phyloP scores from a whole-genome alignment of 2,329 filamentous ascomycete genomes.

The Aureobasidium sp. region DNA sequence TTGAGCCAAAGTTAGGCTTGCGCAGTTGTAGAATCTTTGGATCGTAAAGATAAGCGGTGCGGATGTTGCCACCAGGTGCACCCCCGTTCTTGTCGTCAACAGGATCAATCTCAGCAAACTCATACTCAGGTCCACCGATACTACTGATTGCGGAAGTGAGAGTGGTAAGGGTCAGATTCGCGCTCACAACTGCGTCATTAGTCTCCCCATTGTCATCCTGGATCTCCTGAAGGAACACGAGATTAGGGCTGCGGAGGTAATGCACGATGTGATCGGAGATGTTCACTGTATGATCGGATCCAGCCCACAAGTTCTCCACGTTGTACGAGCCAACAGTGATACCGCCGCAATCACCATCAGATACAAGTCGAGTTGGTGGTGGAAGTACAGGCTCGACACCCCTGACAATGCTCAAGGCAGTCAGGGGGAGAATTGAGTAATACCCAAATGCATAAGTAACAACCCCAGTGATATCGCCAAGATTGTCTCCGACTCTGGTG shows the following conservation, averaged over 20 bases:
- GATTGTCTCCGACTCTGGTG: slow-evolving; percentile 57
- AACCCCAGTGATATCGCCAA: slow-evolving; percentile 62
- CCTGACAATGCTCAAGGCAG: slow-evolving; percentile 44
- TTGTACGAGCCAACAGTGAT: slow-evolving; percentile 63
- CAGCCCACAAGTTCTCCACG: slow-evolving; percentile 59
- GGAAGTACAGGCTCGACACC: slow-evolving; percentile 42
- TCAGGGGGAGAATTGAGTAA: slow-evolving; percentile 61
- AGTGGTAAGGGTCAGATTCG: slow-evolving; percentile 53
- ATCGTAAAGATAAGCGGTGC: slow-evolving; percentile 62
- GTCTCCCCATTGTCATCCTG: slow-evolving; percentile 59
- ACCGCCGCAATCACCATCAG: slow-evolving; percentile 50
- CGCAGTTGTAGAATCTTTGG: slow-evolving; percentile 52
- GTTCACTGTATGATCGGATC: slow-evolving; percentile 47
- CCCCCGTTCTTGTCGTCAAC: slow-evolving; percentile 57
- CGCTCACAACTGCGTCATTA: slow-evolving; percentile 51
- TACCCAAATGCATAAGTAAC: slow-evolving; percentile 60
- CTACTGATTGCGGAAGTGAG: slow-evolving; percentile 47
- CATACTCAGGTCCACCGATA: slow-evolving; percentile 45
- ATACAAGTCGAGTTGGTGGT: slow-evolving; percentile 46
- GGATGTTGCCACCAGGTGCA: slow-evolving; percentile 64
- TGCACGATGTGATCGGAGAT: slow-evolving; percentile 60
- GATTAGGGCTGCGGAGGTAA: slow-evolving; percentile 55
- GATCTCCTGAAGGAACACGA: slow-evolving; percentile 64
- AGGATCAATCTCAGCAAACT: slow-evolving; percentile 54
- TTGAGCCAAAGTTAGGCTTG: slow-evolving; percentile 50